Evolutionary conservation across 176 grass and related monocot genomes (phyloP).

Genomic region (Stipa capillata): DNA sequence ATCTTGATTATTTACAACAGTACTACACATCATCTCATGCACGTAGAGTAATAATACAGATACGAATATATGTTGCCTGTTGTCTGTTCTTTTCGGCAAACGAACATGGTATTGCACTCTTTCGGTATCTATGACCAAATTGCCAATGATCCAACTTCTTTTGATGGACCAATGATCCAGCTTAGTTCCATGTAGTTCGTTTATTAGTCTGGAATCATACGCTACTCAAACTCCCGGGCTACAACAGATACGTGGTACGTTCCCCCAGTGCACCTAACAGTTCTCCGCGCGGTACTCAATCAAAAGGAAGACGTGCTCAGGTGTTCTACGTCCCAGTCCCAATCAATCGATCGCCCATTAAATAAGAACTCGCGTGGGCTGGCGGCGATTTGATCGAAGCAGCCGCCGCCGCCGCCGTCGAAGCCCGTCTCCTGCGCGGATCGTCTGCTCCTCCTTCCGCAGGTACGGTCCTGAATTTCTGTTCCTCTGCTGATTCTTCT

Average conservation of each 20-base stretch:
- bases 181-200: no score
- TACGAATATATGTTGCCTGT: no score
- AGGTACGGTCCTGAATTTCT: background rate
- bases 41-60: no score
- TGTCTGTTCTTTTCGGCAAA: no score
- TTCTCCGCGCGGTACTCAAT: background rate
- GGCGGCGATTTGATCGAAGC: background rate
- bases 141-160: no score
- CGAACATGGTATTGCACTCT: no score
- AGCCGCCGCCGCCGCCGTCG: background rate
- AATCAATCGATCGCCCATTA: conserved; percentile 3
- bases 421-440: background rate
- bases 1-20: no score
- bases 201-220: no score
- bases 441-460: background rate
- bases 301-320: background rate
- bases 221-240: no score
- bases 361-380: background rate
- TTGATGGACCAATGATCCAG: no score
- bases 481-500: background rate
- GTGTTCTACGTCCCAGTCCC: background rate
- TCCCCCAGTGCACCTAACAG: background rate
- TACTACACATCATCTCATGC: no score
- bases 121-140: no score
- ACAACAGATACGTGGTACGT: background rate